These are phyloP conservation scores for Sungouiella thailandica DNA, from an alignment of 805 yeast genomes.

Conservation along the genomic window DNA sequence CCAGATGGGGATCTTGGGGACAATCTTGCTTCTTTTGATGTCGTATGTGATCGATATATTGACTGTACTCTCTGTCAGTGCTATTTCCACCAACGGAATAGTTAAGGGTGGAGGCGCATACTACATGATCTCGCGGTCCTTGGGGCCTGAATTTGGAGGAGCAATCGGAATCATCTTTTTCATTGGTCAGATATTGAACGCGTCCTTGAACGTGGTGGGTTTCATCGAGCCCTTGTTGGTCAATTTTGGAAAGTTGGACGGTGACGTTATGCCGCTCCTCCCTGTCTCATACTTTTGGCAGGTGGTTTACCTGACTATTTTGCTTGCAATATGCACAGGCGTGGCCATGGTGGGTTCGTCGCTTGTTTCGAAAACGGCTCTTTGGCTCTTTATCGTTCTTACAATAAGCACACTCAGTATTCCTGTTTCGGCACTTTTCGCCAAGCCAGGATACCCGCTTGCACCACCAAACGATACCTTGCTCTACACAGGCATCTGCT, in stretches of 20 bases:
- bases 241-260: slow-evolving; percentile 63
- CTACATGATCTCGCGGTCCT: slow-evolving; percentile 89
- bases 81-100: slow-evolving; percentile 95
- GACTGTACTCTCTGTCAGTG: slow-evolving; percentile 87
- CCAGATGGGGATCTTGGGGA: slow-evolving; percentile 85
- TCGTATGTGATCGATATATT: slow-evolving; percentile 78
- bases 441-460: slow-evolving; percentile 50
- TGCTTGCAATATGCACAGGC: slow-evolving; percentile 66
- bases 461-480: slow-evolving; percentile 42
- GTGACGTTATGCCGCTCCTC: slow-evolving; percentile 50
- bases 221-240: slow-evolving; percentile 83
- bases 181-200: slow-evolving; percentile 88
- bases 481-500: slow-evolving; percentile 68
- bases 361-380: slow-evolving; percentile 78
- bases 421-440: slow-evolving; percentile 71
- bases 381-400: slow-evolving; percentile 61
- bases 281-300: slow-evolving; percentile 71
- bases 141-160: slow-evolving; percentile 98
- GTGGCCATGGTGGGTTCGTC: slow-evolving; percentile 78
- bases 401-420: slow-evolving; percentile 72
- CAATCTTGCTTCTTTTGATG: slow-evolving; percentile 58
- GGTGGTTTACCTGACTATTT: slow-evolving; percentile 63
- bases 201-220: slow-evolving; percentile 93
- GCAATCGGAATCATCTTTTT: slow-evolving; percentile 93
- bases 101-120: slow-evolving; percentile 98